Evolutionary conservation across 257 asterid species (phyloP), one percentile per base, ranked within the genome.

Genomic region (Echites panduratus): DNA sequence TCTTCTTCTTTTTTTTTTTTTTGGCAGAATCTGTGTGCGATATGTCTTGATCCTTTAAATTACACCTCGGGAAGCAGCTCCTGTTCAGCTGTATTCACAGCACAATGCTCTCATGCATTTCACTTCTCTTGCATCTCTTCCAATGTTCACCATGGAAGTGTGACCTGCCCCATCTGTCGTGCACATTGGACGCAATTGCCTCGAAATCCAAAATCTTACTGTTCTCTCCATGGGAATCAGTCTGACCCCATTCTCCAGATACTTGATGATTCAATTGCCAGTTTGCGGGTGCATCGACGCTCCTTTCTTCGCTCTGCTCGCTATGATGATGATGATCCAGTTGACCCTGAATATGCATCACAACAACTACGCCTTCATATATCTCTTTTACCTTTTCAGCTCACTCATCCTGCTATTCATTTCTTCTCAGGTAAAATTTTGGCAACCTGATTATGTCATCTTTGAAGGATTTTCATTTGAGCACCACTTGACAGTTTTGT

Each of bases 91-190:
- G 86, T 93, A 75, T 93, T 93, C 88, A 93, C 96, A 19, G 98
- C 98, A 4, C 97, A 89, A 54, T 93, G 98, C 82, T 81, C 93
- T 68, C 98, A 93, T 68, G 85, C 97, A 0, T 94, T 94, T 83
- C 98, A 94, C 78, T 89, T 94, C 7, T 84, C 85, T 44, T 94
- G 98, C 91, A 94, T 94, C 58, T 88, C 97, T n/a, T 94, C 98
- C 41, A 89, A 94, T 22, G 92, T 91, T 47, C 86, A 92, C 75
- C 97, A 94, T 29, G 98, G 98, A 7, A 89, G 95, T 66, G 87
- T 91, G 57, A 89, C 96, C 29, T 94, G 98, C 84, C 97, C 97
- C 49, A 87, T 94, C 47, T 94, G 98, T 82, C 96, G 98, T 10
- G 92, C 98, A 7, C 88, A 82, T 27, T 94, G 97, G 98, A 88